Percentiles rank a stretch among this genome's conserved stretches.
Conservation (phyloP, 1,284 basidiomycete species). For the Rhodotorula mucilaginosa region DNA sequence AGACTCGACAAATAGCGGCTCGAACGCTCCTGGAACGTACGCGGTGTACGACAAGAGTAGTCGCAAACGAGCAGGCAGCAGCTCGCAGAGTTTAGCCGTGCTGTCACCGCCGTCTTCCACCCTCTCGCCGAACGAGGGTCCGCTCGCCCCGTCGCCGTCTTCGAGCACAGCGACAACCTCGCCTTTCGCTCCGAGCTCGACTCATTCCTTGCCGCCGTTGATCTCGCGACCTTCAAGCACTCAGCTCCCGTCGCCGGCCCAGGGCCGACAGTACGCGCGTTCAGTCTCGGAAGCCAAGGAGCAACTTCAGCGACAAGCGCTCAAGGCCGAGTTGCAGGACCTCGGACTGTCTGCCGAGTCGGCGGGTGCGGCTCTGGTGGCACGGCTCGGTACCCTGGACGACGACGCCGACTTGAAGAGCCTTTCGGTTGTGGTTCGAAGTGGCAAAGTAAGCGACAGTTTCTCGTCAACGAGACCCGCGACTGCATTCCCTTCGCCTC, state of each 20-base stretch:
- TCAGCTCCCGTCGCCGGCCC: slow-evolving; percentile 19
- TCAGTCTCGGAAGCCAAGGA: slow-evolving; percentile 35
- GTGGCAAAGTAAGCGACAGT: slow-evolving; percentile 33
- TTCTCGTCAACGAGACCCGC: too few relatives aligned
- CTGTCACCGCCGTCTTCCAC: not conserved
- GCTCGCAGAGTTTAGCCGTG: not conserved
- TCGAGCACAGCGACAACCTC: slow-evolving; percentile 5
- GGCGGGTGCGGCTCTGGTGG: slow-evolving; percentile 33
- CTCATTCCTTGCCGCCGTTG: slow-evolving; percentile 29
- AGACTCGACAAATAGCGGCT: not conserved
- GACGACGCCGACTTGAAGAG: slow-evolving; percentile 25
- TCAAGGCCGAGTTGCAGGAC: slow-evolving; percentile 39
- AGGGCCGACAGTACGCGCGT: slow-evolving; percentile 20
- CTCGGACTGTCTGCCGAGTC: slow-evolving; percentile 36
- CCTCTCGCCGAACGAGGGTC: slow-evolving; percentile 3
- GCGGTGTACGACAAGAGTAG: slow-evolving; percentile 20
- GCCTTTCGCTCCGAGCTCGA: slow-evolving; percentile 22
- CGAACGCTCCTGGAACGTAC: not conserved
- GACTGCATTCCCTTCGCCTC: too few relatives aligned
- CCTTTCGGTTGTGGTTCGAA: slow-evolving; percentile 19
- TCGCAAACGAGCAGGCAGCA: slow-evolving; percentile 14
- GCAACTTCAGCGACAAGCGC: slow-evolving; percentile 33
- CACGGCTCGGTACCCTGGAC: slow-evolving; percentile 18
- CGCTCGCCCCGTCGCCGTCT: not conserved
- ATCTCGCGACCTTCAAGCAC: slow-evolving; percentile 35